These are phyloP conservation scores for Amauroascus niger DNA, from an alignment of 2,329 filamentous ascomycete species.

Conservation along the genomic window DNA sequence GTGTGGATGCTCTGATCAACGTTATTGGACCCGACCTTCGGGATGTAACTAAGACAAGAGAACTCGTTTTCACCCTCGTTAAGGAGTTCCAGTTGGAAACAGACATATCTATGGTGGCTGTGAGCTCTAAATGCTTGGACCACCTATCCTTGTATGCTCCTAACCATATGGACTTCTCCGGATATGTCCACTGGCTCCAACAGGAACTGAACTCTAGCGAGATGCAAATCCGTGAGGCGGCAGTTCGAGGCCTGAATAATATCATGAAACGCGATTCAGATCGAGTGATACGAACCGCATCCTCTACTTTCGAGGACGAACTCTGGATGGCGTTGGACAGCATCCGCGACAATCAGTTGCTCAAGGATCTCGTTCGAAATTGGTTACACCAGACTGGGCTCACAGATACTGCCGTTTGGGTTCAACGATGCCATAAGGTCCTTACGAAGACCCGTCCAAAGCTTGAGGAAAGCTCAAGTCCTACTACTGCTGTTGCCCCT, in stretches of 20 bases:
- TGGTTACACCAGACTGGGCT: slow-evolving; percentile 90
- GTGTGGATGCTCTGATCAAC: slow-evolving; percentile 91
- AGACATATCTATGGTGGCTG: slow-evolving; percentile 59
- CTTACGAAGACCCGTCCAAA: slow-evolving; percentile 77
- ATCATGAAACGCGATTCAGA: slow-evolving; percentile 87
- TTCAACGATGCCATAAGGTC: slow-evolving; percentile 77
- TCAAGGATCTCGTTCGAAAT: slow-evolving; percentile 80
- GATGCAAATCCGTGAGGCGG: slow-evolving; percentile 62
- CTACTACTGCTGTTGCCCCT: slow-evolving; percentile 41
- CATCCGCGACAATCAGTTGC: slow-evolving; percentile 62
- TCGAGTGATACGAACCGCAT: slow-evolving; percentile 67
- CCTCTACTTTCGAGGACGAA: slow-evolving; percentile 74
- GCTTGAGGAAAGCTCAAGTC: slow-evolving; percentile 39
- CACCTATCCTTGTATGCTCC: slow-evolving; percentile 88
- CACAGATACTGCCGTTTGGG: slow-evolving; percentile 70
- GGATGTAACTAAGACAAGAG: slow-evolving; percentile 81
- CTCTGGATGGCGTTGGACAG: slow-evolving; percentile 83
- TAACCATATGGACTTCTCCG: slow-evolving; percentile 69
- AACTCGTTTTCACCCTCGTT: slow-evolving; percentile 80
- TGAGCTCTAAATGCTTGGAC: slow-evolving; percentile 74
- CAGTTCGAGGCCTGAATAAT: slow-evolving; percentile 81
- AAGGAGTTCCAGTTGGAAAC: slow-evolving; percentile 70
- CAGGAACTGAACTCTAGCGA: slow-evolving; percentile 62
- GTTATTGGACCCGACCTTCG: slow-evolving; percentile 92
- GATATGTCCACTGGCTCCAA: slow-evolving; percentile 76